phyloP scores from a whole-genome alignment of 352 stramenopile genomes.

The Pythium phragmiticola region DNA sequence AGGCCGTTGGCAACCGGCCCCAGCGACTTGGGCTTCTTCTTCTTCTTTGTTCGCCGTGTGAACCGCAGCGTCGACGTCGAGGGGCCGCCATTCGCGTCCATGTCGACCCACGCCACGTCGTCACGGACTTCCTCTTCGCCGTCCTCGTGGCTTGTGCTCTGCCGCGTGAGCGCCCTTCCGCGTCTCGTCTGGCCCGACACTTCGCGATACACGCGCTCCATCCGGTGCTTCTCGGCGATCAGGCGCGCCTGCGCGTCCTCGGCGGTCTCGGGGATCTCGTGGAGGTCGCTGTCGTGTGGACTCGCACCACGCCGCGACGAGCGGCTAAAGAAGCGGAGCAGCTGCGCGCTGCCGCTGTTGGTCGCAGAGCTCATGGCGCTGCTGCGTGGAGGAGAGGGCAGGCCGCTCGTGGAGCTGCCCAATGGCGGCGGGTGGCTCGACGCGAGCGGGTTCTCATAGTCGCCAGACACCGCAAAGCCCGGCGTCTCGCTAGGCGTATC shows the following conservation, averaged over 20 bases:
- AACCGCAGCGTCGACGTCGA: slow-evolving; percentile 27
- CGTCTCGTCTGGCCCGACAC: slow-evolving; percentile 41
- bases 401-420: not conserved
- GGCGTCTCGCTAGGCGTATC: slow-evolving; percentile 9
- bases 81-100: slow-evolving; percentile 25
- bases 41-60: slow-evolving; percentile 18
- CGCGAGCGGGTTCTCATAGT: slow-evolving; percentile 6
- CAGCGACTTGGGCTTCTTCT: slow-evolving; percentile 17
- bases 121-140: slow-evolving; percentile 12
- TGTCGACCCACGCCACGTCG: slow-evolving; percentile 27
- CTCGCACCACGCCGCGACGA: not conserved
- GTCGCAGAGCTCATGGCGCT: not conserved
- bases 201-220: slow-evolving; percentile 55
- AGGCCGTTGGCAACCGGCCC: not conserved
- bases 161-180: slow-evolving; percentile 13
- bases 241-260: slow-evolving; percentile 12
- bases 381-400: not conserved
- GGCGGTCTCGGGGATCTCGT: not conserved
- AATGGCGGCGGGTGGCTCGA: not conserved
- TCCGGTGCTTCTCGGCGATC: slow-evolving; percentile 37
- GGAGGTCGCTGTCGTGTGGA: not conserved
- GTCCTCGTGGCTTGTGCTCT: slow-evolving; percentile 22
- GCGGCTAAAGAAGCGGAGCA: slow-evolving; percentile 29
- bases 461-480: not conserved
- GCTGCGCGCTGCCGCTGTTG: slow-evolving; percentile 19